Evolutionary conservation across 805 yeast species (phyloP), one percentile per base, ranked within the genome.

Genomic region (Zygotorulaspora danielsina): DNA sequence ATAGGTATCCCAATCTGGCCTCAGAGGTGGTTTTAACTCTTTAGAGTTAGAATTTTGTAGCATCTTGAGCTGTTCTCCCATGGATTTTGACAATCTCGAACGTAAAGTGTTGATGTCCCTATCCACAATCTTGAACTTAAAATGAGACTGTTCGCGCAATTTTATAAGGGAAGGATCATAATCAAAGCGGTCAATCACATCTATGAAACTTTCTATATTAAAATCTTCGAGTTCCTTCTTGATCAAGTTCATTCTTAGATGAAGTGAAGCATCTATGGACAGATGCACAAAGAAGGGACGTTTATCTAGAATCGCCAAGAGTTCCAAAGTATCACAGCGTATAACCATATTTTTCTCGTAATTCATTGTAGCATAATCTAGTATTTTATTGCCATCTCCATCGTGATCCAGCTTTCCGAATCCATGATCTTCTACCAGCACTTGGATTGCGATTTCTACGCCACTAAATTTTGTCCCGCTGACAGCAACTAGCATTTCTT

Each of bases 1-100:
- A 59, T 93, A 93, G 1, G 90, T 75, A 59, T 93, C 98, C 99
- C 99, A 93, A 3, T 81, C 76, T 1, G 99, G 99, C 40, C 99
- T 52, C 37, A 49, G 51, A 28, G 59, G 69, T 19, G 58, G 65
- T 39, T 36, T 45, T n/a, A 48, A 24, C 24, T 51, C 50, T 17
- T 32, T 33, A 13, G 42, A 31, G 31, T 51, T 44, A 18, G 44
- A 39, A 22, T 44, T 40, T 31, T 44, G 28, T 19, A 53, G 41
- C 21, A 51, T 38, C 10, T 41, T 32, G 21, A 48, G 16, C 30
- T 49, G 55, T 4, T 38, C 32, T 9, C 32, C 30, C 4, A 57
- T 38, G 1, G 47, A 40, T 6, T 34, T 44, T 5, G 41, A 19
- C 10, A 57, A 18, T 18, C 42, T 45, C 10, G 36, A 24, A 2